Base-by-base conservation (phyloP, 1,284 basidiomycete genomes). In the Ganoderma leucocontextum region DNA sequence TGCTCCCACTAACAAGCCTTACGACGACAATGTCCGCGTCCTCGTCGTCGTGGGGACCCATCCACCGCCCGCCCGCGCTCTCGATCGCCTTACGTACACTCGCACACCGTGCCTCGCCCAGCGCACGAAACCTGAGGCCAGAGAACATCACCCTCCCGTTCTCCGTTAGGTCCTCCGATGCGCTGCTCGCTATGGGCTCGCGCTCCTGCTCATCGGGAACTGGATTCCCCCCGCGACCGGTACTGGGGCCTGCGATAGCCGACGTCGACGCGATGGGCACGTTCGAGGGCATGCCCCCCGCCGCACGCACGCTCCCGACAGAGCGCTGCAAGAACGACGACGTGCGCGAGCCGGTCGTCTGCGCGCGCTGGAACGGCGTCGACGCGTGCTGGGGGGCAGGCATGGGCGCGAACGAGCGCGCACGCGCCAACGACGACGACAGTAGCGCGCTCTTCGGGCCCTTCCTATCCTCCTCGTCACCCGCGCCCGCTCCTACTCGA, bases 1-100 rank as follows among this genome's bases (percentile, higher is more conserved):
- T 86, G 72, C 89, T 91, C 39, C 90, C 91, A 73, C 91, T 92
- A 66, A 89, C 87, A 22, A 95, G 79, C 65, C 93, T 82, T 8
- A 93, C 91, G 63, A 94, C 78, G 63, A 92, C 83, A 72, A 87
- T 91, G 78, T 90, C 87, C 1, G 84, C 80, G 17, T 85, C 85
- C 19, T 86, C 84, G 8, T 83, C 81, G n/a, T 81, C 81, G 13
- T 83, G 83, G 3, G 73, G 19, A 1, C 63, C 73, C 6, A 86
- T 78, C 75, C 87, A 80, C 5, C 71, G 72, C 3, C 90, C 92
- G 0, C 90, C 90, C 61, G 83, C 82, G 19, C 82, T 79, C 73
- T 89, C 85, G 35, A 94, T 81, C 0, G 91, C 91, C 17, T 74
- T 76, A 36, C 85, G 83, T 9, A 94, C 90, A 44, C 75, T 85